Percentiles rank a stretch among this genome's conserved stretches.
These are phyloP conservation scores for Salinomyces thailandicus DNA, from an alignment of 2,329 filamentous ascomycete genomes.

Conservation along the genomic window DNA sequence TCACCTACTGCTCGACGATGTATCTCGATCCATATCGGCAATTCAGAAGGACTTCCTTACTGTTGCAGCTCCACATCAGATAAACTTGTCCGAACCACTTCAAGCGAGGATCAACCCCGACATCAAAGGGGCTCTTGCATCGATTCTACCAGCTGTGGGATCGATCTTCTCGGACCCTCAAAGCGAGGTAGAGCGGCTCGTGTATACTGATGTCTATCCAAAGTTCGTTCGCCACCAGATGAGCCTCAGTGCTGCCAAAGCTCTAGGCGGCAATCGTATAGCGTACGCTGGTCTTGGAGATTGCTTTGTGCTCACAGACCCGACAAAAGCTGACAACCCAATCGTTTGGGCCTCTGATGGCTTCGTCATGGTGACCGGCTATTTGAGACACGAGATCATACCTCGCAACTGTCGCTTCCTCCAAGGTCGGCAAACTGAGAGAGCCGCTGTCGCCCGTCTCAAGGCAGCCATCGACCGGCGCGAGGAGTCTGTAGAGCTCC, in stretches of 20 bases:
- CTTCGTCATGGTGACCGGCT: slow-evolving; percentile 44
- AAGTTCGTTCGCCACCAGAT: slow-evolving; percentile 45
- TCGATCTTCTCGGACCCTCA: slow-evolving; percentile 8
- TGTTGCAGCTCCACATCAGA: slow-evolving; percentile 2
- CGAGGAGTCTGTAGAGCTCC: slow-evolving; percentile 40
- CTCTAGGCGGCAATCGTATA: slow-evolving; percentile 33
- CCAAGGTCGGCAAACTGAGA: slow-evolving; percentile 40
- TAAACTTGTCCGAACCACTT: slow-evolving; percentile 6
- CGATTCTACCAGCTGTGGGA: slow-evolving; percentile 5
- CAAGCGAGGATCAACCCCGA: slow-evolving; percentile 2
- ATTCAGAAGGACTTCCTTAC: slow-evolving; percentile 8
- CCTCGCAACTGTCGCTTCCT: slow-evolving; percentile 42
- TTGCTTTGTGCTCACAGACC: slow-evolving; percentile 49
- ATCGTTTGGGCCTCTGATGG: slow-evolving; percentile 42
- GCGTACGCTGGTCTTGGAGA: slow-evolving; percentile 47
- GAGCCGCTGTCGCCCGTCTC: slow-evolving; percentile 32
- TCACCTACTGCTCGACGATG: slow-evolving; percentile 2
- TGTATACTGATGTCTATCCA: slow-evolving; percentile 37
- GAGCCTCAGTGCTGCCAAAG: slow-evolving; percentile 35
- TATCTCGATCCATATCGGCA: slow-evolving; percentile 4
- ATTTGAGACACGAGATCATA: slow-evolving; percentile 38
- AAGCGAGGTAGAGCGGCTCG: slow-evolving; percentile 8
- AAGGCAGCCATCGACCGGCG: slow-evolving; percentile 32
- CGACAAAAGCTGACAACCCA: slow-evolving; percentile 40
- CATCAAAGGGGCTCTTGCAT: slow-evolving; percentile 3